phyloP scores from a whole-genome alignment of 768 basidiomycete species.

The Boletus rubescentipes region DNA sequence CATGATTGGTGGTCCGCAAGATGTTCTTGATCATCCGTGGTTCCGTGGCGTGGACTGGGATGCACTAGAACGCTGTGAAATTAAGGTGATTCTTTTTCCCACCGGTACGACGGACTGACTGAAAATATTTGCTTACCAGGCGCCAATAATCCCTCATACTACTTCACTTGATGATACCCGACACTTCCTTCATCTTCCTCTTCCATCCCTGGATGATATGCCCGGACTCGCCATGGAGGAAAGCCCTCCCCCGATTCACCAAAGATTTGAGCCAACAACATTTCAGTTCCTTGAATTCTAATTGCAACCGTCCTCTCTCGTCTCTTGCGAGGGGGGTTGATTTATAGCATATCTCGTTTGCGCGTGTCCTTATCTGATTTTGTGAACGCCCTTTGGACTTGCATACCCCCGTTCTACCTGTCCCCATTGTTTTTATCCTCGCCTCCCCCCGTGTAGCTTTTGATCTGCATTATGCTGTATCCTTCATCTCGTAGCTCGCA shows the following conservation, averaged over 20 bases:
- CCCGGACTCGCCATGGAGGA: constrained; percentile 74
- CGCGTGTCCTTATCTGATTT: constrained; percentile 4
- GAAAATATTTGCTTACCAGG: constrained; percentile 42
- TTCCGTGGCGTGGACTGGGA: constrained; percentile 95
- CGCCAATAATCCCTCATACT: constrained; percentile 83
- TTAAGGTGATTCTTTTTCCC: constrained; percentile 55
- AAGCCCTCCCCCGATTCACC: constrained; percentile 53
- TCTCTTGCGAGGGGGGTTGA: constrained; percentile 12
- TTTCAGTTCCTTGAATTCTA: constrained; percentile 80
- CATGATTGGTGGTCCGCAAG: constrained; percentile 87
- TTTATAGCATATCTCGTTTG: constrained; percentile 29
- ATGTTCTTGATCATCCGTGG: constrained; percentile 91
- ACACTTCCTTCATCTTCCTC: constrained; percentile 78
- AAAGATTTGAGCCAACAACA: constrained; percentile 63
- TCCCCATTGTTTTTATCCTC: constrained; percentile 2
- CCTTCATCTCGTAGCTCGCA: constrained; percentile 10
- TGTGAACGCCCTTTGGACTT: constrained; percentile 1
- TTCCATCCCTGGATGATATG: constrained; percentile 76
- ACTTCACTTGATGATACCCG: constrained; percentile 81
- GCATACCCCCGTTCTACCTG: constrained; percentile 9
- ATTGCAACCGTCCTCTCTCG: constrained; percentile 22
- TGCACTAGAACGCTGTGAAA: constrained; percentile 81
- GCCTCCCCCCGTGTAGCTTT: constrained; percentile 28
- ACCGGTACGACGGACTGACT: not conserved
- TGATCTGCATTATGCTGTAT: constrained; percentile 32